Evolutionary conservation across 2,329 filamentous ascomycete genomes (phyloP).

Genomic region (Pseudogymnoascus sp.): DNA sequence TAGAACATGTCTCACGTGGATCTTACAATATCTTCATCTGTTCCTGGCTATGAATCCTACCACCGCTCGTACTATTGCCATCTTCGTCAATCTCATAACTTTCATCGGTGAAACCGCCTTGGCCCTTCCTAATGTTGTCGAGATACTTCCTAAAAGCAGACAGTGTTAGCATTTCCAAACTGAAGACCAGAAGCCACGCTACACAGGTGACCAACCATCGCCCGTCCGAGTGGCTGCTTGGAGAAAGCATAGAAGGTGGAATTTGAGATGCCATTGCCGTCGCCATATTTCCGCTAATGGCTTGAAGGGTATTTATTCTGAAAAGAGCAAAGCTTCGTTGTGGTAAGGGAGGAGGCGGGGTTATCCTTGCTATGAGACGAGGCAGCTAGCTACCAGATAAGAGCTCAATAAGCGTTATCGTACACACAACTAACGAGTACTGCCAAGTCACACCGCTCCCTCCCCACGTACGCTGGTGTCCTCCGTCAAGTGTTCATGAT

Average conservation of each 20-base stretch:
- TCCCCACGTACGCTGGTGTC: neutral
- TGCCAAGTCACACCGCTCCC: neutral
- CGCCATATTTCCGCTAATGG: neutral
- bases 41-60: constrained; percentile 42
- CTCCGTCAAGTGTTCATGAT: neutral
- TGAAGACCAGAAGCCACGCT: neutral
- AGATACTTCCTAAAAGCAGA: constrained; percentile 44
- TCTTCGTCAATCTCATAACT: constrained; percentile 25
- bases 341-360: neutral
- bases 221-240: neutral
- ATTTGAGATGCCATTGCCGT: neutral
- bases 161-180: neutral
- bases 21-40: constrained; percentile 65
- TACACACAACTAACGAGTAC: neutral
- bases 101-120: constrained; percentile 74
- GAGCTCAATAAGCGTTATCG: constrained; percentile 5
- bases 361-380: constrained; percentile 1
- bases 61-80: neutral
- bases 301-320: neutral
- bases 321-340: neutral
- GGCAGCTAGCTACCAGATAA: constrained; percentile 2
- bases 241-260: neutral
- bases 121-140: constrained; percentile 66
- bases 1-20: neutral
- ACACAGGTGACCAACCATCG: neutral